phyloP scores from a whole-genome alignment of 1,284 basidiomycete species.

The Vanrija pseudolonga region DNA sequence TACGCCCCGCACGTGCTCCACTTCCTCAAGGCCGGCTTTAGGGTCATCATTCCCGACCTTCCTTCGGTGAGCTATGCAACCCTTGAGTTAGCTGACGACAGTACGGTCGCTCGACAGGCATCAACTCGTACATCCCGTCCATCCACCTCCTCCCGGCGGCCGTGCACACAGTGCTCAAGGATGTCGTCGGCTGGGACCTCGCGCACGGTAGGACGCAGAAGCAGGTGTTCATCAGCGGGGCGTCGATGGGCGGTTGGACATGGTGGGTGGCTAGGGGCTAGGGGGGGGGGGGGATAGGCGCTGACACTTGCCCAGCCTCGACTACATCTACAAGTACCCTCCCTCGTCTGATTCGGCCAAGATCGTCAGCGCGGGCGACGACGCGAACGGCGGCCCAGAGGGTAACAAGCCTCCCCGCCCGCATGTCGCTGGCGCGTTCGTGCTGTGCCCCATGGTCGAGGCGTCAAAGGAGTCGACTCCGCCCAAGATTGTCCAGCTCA shows the following conservation, averaged over 20 bases:
- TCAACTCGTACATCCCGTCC: slow-evolving; percentile 52
- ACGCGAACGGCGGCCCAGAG: background rate
- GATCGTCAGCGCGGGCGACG: slow-evolving; percentile 5
- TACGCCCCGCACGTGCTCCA: slow-evolving; percentile 50
- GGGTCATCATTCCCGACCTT: slow-evolving; percentile 53
- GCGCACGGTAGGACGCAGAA: slow-evolving; percentile 32
- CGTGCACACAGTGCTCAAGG: slow-evolving; percentile 51
- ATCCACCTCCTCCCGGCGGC: slow-evolving; percentile 50
- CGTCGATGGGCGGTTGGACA: slow-evolving; percentile 40
- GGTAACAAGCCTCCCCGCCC: slow-evolving; percentile 14
- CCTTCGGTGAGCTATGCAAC: slow-evolving; percentile 49
- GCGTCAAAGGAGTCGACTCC: slow-evolving; percentile 50
- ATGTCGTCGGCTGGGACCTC: slow-evolving; percentile 45
- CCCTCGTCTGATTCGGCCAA: slow-evolving; percentile 7
- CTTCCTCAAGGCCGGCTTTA: slow-evolving; percentile 52
- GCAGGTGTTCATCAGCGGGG: slow-evolving; percentile 50
- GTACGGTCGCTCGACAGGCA: slow-evolving; percentile 50
- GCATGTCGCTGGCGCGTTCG: slow-evolving; percentile 49
- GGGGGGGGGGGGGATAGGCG: no score
- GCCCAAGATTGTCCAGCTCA: slow-evolving; percentile 38
- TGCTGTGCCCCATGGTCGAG: slow-evolving; percentile 51
- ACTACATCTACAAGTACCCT: slow-evolving; percentile 45
- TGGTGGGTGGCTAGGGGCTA: no score
- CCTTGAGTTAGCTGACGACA: slow-evolving; percentile 15
- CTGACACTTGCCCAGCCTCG: slow-evolving; percentile 26